Evolutionary conservation across 2,329 filamentous ascomycete genomes (phyloP), one percentile per base, ranked within the genome.

Genomic region (Cladosporium sp.): DNA sequence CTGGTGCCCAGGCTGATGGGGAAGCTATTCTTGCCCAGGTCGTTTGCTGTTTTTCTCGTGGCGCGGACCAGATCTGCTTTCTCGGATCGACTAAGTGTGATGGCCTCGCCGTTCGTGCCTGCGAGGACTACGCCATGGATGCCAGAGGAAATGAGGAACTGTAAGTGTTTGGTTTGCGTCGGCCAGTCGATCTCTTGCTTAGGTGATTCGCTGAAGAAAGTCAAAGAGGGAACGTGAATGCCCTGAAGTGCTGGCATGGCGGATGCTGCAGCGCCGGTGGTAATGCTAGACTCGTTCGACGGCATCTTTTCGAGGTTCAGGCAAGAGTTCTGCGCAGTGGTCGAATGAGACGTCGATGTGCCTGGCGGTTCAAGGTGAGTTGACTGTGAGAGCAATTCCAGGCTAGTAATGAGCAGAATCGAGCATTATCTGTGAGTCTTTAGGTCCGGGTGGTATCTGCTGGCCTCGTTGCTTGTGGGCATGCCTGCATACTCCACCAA

Each of bases 141-240:
- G 1, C 77, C 77, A 41, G 75, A 79, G 9, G 64, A 67, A 49
- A 81, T 69, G n/a, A 82, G 64, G 58, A 79, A 81, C 58, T 78
- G 69, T 19, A 80, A 65, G 54, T 81, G 79, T 56, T 73, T 71
- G 52, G 72, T 72, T 60, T 83, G 78, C 1, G 77, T 63, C 5
- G 72, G 68, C 79, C 78, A 82, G 60, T 82, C 77, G 37, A 82
- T 77, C 40, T 78, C 75, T 59, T 82, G 79, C 4, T 59, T 66
- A 28, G 63, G 59, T 54, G 75, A 71, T 52, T 72, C 67, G 43
- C 70, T 66, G 63, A 82, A 82, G 71, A 74, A 82, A 3, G 79
- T 82, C 59, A 82, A 63, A 16, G 72, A 75, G 1, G 78, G 79
- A n/a, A 77, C 78, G 56, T 82, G 79, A 44, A 82, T 77, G 3